These are phyloP conservation scores for Nemania serpens DNA, from an alignment of 2,329 filamentous ascomycete genomes.

Conservation along the genomic window DNA sequence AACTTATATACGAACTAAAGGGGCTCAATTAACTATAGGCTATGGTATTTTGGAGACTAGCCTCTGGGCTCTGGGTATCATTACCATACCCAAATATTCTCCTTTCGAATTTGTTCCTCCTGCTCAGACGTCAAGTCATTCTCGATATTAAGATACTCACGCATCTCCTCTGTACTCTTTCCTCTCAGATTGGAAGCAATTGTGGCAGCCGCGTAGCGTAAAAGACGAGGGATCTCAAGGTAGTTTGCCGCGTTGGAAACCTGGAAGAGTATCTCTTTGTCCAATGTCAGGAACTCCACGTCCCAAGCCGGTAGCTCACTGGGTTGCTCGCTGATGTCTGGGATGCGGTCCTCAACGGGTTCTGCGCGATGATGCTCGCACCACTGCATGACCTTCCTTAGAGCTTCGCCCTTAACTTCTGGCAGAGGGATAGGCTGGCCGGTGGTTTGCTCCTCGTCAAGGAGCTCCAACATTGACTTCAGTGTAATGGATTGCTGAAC, in stretches of 20 bases:
- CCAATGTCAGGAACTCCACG: neutral
- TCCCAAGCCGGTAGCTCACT: neutral
- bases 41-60: neutral
- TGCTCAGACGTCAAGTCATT: conserved; percentile 6
- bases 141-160: conserved; percentile 1
- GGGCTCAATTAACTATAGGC: neutral
- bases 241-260: conserved; percentile 1
- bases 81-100: neutral
- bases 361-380: conserved; percentile 14
- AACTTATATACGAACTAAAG: too few relatives aligned
- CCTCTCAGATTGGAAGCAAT: neutral
- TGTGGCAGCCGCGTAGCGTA: neutral
- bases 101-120: neutral
- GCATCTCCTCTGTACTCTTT: neutral
- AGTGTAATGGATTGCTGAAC: neutral
- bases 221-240: conserved; percentile 14
- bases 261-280: neutral
- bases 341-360: neutral
- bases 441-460: conserved; percentile 1
- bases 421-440: conserved; percentile 8
- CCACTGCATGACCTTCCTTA: conserved; percentile 15
- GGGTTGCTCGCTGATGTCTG: neutral
- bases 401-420: neutral
- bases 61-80: too few relatives aligned
- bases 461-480: neutral